These are phyloP conservation scores for Cladochytrium replicatum DNA, from an alignment of 192 early-diverging fungal genomes.

Conservation along the genomic window DNA sequence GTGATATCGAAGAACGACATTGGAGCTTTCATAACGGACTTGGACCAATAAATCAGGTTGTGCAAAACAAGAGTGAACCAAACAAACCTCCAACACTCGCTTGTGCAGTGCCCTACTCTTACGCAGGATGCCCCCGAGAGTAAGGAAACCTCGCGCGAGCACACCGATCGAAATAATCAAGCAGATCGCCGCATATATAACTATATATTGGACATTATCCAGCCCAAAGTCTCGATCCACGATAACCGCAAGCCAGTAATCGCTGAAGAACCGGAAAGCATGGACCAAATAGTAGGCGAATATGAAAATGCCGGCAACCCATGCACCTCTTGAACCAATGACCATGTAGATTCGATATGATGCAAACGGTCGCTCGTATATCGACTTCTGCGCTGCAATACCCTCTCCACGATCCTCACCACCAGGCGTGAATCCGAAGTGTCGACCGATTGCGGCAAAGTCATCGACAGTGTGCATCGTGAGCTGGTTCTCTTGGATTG, in stretches of 20 bases:
- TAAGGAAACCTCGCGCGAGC: conserved; percentile 11
- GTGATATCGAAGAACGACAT: conserved; percentile 36
- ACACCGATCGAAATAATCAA: conserved; percentile 18
- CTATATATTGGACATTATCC: conserved; percentile 7
- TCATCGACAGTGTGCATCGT: conserved; percentile 56
- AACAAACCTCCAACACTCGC: conserved; percentile 17
- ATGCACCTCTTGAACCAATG: conserved; percentile 22
- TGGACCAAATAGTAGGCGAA: conserved; percentile 41
- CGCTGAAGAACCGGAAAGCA: conserved; percentile 35
- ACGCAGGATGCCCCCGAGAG: conserved; percentile 8
- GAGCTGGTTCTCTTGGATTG: conserved; percentile 63
- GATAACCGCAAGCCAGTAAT: conserved; percentile 15
- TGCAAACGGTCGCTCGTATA: not conserved
- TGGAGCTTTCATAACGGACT: conserved; percentile 25
- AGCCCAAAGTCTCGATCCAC: not conserved
- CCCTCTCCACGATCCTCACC: conserved; percentile 19
- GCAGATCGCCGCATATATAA: conserved; percentile 12
- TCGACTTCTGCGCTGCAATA: conserved; percentile 6
- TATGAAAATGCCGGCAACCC: conserved; percentile 41
- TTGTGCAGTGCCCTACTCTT: conserved; percentile 23
- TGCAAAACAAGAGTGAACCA: conserved; percentile 3
- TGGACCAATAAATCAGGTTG: too few species aligned
- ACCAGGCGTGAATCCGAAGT: conserved; percentile 3
- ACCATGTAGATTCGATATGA: conserved; percentile 19
- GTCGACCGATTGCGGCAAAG: conserved; percentile 11